phyloP scores from a whole-genome alignment of 495 filamentous ascomycete species.

The Bathelium albidoporum region DNA sequence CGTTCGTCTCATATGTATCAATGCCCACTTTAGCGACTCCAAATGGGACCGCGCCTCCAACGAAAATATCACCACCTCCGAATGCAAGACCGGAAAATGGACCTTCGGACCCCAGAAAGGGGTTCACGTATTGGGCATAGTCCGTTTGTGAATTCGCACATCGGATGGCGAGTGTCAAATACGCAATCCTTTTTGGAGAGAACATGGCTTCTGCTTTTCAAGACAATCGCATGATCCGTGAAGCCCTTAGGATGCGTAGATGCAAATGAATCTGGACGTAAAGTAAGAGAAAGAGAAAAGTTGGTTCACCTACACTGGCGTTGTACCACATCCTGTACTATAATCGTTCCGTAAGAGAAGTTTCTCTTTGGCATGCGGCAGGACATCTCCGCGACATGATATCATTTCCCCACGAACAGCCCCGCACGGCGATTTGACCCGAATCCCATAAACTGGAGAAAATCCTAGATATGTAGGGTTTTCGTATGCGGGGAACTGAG shows the following conservation, averaged over 20 bases:
- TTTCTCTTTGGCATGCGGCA: background rate
- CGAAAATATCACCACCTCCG: constrained; percentile 31
- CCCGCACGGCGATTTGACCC: background rate
- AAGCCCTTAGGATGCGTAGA: too few relatives aligned
- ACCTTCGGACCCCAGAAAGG: constrained; percentile 29
- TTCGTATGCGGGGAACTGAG: background rate
- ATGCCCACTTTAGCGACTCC: constrained; percentile 29
- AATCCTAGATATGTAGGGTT: background rate
- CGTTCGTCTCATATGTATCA: constrained; percentile 27
- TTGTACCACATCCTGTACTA: too few relatives aligned
- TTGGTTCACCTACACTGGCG: too few relatives aligned
- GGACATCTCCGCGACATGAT: background rate
- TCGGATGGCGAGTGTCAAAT: background rate
- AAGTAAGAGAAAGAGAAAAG: too few relatives aligned
- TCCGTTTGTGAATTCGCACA: constrained; percentile 14
- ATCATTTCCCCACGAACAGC: background rate
- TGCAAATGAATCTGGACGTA: too few relatives aligned
- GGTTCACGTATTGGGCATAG: constrained; percentile 30
- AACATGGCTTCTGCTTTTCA: background rate
- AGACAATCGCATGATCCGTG: too few relatives aligned
- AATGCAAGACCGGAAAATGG: constrained; percentile 24
- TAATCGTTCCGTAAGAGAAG: background rate
- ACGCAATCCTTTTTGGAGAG: background rate
- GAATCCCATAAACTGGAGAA: too few relatives aligned
- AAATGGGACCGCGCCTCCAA: constrained; percentile 28